Conservation (phyloP, 1,284 basidiomycete species). For the Dichomitus squalens region DNA sequence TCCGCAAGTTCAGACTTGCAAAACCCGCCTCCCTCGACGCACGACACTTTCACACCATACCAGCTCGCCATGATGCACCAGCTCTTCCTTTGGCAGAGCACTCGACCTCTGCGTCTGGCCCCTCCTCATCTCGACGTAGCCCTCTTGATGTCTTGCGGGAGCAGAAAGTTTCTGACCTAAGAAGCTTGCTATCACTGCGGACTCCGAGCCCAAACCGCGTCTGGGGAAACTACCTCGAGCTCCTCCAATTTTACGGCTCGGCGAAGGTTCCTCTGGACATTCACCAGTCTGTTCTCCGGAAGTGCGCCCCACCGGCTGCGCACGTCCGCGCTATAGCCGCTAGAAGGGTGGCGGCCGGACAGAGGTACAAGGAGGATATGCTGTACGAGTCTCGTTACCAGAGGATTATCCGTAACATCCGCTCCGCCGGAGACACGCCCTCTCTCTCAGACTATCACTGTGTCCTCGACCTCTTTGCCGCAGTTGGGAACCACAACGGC, state of each 20-base stretch:
- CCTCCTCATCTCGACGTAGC: constrained; percentile 2
- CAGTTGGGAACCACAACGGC: constrained; percentile 65
- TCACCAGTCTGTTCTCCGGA: constrained; percentile 68
- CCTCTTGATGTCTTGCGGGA: constrained; percentile 11
- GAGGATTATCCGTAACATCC: constrained; percentile 68
- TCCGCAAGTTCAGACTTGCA: constrained; percentile 22
- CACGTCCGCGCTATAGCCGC: constrained; percentile 47
- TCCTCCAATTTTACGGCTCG: constrained; percentile 48
- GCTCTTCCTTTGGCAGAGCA: constrained; percentile 10
- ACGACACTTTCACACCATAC: constrained; percentile 13
- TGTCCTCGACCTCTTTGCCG: constrained; percentile 71
- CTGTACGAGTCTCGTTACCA: constrained; percentile 64
- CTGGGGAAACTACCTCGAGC: constrained; percentile 62
- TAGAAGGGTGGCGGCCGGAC: constrained; percentile 39
- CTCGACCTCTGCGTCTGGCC: constrained; percentile 10
- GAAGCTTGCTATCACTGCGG: constrained; percentile 31
- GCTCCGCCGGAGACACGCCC: constrained; percentile 50
- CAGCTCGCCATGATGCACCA: constrained; percentile 12
- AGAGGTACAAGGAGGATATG: constrained; percentile 40
- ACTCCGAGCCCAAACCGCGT: constrained; percentile 46
- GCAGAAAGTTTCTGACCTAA: constrained; percentile 38
- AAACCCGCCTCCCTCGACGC: constrained; percentile 6
- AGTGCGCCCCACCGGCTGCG: constrained; percentile 52
- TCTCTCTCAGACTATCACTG: constrained; percentile 70
- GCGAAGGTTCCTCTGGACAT: constrained; percentile 58